Evolutionary conservation across 2,329 filamentous ascomycete species (phyloP), one percentile per base, ranked within the genome.

Genomic region (Cadophora luteo-olivacea): DNA sequence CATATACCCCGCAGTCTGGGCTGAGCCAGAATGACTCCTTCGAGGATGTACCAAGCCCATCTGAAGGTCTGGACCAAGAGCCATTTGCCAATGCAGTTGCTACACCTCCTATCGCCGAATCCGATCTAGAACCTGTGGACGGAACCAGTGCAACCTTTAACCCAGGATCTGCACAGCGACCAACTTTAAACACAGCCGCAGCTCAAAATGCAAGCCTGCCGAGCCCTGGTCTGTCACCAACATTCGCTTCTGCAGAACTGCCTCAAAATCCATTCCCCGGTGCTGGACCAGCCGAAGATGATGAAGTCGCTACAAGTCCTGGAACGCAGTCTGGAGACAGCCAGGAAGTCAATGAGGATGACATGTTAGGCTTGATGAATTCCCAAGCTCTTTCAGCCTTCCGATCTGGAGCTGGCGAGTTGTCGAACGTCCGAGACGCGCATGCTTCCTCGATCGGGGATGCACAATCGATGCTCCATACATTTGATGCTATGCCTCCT

Each of bases 141-240:
- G 84, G 86, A 60, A 76, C 79, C 5, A 84, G 87, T 72, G 84
- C 86, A 58, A 81, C 83, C 14, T 79, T 86, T 19, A 81, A 83
- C 65, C 81, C 75, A 81, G 81, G 25, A 77, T 84, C 67, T 80
- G 83, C 45, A 82, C 82, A 72, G 80, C 85, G 82, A 36, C 84
- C 86, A 29, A 82, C 68, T 25, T 84, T 94, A 61, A 90, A 94
- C 75, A 91, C 89, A 58, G 86, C 91, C 65, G 88, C 89, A 67
- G 89, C 91, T 49, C 92, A 96, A 78, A 95, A 97, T 82, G 93
- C 93, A 72, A 97, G 93, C 80, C 84, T 99, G 70, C 96, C 96
- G 64, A 99, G 96, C 79, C 96, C 96, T 41, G 94, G 96, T 76
- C 82, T 99, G 67, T 99, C 96, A 32, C 96, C 96, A 4, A 97